Percentiles rank a stretch among this genome's conserved stretches.
phyloP scores from a whole-genome alignment of 148 eudicot genomes.

The Bassia scoparia region DNA sequence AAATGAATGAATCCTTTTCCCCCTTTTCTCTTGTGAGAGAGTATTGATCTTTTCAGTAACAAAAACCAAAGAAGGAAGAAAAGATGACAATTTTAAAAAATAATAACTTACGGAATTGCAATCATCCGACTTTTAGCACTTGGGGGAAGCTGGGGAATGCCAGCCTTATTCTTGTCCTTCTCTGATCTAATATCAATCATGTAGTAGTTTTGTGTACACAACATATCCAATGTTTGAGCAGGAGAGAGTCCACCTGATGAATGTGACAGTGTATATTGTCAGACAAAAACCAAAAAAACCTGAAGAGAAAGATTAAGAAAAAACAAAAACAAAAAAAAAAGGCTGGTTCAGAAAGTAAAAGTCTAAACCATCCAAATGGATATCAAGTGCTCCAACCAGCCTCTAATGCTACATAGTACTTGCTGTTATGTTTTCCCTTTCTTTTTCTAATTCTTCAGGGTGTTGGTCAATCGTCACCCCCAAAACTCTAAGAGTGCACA shows the following conservation, averaged over 20 bases:
- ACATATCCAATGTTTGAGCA: slow-evolving; percentile 81
- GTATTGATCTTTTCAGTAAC: too few relatives aligned
- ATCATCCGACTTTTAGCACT: slow-evolving; percentile 76
- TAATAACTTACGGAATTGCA: slow-evolving; percentile 91
- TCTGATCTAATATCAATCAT: slow-evolving; percentile 89
- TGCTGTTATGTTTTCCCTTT: background rate
- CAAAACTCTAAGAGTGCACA: too few relatives aligned
- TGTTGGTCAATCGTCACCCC: background rate
- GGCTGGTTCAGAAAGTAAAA: too few relatives aligned
- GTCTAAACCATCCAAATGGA: too few relatives aligned
- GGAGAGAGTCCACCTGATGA: slow-evolving; percentile 79
- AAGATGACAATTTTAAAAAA: background rate
- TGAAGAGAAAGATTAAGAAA: background rate
- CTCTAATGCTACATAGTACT: too few relatives aligned
- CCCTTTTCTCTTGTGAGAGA: too few relatives aligned
- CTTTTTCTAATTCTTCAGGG: background rate
- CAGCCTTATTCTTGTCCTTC: slow-evolving; percentile 87
- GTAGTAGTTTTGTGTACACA: slow-evolving; percentile 59
- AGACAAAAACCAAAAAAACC: background rate
- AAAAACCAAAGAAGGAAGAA: too few relatives aligned
- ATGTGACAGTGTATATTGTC: slow-evolving; percentile 5
- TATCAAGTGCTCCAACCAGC: too few relatives aligned
- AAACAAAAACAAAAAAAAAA: too few relatives aligned
- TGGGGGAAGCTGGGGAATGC: slow-evolving; percentile 86
- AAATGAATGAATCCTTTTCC: too few relatives aligned